phyloP scores from a whole-genome alignment of 2,329 filamentous ascomycete species.

The Orbilia brochopaga region DNA sequence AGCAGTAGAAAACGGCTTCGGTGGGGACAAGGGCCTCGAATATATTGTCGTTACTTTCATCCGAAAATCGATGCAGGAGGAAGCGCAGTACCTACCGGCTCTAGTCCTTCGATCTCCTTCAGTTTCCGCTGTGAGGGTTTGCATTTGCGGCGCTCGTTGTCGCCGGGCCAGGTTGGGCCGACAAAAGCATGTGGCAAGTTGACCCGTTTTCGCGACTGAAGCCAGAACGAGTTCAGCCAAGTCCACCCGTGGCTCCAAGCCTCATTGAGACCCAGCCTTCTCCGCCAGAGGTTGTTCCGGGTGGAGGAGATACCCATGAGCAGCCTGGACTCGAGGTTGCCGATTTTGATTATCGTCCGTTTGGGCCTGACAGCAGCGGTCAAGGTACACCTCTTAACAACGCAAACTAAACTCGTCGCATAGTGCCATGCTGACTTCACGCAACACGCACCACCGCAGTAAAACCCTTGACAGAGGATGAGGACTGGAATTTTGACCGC shows the following conservation, averaged over 20 bases:
- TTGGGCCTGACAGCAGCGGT: constrained; percentile 12
- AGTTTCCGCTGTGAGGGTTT: constrained; percentile 16
- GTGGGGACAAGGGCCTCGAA: background rate
- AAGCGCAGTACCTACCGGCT: background rate
- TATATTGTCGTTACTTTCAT: background rate
- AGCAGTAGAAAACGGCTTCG: background rate
- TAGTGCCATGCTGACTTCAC: background rate
- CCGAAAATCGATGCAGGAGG: background rate
- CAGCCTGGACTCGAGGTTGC: constrained; percentile 33
- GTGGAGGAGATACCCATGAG: constrained; percentile 22
- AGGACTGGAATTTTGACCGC: background rate
- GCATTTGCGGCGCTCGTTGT: background rate
- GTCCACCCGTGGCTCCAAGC: constrained; percentile 22
- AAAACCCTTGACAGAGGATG: constrained; percentile 16
- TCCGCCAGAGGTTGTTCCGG: constrained; percentile 31
- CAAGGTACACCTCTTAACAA: background rate
- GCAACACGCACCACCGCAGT: constrained; percentile 3
- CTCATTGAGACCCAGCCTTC: constrained; percentile 23
- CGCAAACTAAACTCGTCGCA: background rate
- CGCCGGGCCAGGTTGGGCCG: background rate
- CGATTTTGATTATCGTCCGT: constrained; percentile 14
- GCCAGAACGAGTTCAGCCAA: constrained; percentile 16
- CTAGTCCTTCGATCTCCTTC: constrained; percentile 11
- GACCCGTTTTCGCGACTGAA: constrained; percentile 30
- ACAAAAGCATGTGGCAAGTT: constrained; percentile 26